These are phyloP conservation scores for Onygena corvina DNA, from an alignment of 2,329 filamentous ascomycete species.

Conservation along the genomic window DNA sequence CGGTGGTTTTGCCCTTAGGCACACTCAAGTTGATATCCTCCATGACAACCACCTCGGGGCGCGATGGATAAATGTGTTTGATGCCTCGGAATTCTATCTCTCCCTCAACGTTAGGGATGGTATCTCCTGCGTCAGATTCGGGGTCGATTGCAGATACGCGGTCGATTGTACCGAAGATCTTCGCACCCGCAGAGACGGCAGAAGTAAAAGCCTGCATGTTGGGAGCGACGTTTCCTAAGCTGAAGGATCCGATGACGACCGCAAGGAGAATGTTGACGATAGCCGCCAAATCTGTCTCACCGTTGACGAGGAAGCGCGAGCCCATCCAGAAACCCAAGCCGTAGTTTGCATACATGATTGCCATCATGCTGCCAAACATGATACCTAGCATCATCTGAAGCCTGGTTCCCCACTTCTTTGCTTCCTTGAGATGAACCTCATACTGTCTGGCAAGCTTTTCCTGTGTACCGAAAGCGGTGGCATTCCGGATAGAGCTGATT, in stretches of 20 bases:
- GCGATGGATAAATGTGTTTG: constrained; percentile 88
- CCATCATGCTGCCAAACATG: constrained; percentile 78
- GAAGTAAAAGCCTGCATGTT: constrained; percentile 78
- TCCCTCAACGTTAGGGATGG: constrained; percentile 60
- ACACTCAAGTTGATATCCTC: constrained; percentile 66
- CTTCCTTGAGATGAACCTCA: constrained; percentile 58
- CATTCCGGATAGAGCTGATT: constrained; percentile 82
- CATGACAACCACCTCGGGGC: constrained; percentile 83
- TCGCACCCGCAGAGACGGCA: constrained; percentile 68
- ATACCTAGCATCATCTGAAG: constrained; percentile 59
- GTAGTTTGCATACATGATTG: constrained; percentile 75
- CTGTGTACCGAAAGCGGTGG: constrained; percentile 85
- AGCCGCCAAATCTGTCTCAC: constrained; percentile 53
- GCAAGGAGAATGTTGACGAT: constrained; percentile 80
- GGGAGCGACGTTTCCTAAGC: constrained; percentile 74
- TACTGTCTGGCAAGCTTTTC: constrained; percentile 83
- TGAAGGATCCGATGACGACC: constrained; percentile 86
- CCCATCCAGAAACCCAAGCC: constrained; percentile 83
- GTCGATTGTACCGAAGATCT: constrained; percentile 92
- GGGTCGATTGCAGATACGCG: constrained; percentile 74
- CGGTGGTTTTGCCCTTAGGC: constrained; percentile 82
- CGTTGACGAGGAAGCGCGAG: constrained; percentile 57
- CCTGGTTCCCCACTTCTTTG: constrained; percentile 64
- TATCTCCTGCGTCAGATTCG: constrained; percentile 56
- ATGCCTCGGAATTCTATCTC: constrained; percentile 68